Percentiles rank a stretch among this genome's conserved stretches.
phyloP scores from a whole-genome alignment of 1,284 basidiomycete genomes.

The Melampsora larici-populina region DNA sequence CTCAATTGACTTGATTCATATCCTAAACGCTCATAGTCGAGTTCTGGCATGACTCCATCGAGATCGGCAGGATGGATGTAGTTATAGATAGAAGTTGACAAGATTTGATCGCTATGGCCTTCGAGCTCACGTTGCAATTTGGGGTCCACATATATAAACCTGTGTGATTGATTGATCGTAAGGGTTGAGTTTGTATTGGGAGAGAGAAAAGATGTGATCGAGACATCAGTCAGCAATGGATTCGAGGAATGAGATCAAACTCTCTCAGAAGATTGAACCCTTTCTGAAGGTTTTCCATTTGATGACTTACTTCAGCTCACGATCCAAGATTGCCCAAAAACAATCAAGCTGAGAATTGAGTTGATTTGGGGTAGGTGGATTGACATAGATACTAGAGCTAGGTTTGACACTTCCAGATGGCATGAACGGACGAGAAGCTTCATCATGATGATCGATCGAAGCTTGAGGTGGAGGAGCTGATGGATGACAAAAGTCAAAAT shows the following conservation, averaged over 20 bases:
- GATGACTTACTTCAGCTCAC: conserved; percentile 18
- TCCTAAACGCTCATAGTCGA: not conserved
- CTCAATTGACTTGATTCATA: no score
- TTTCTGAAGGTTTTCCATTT: not conserved
- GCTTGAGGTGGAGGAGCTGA: not conserved
- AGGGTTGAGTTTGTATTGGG: not conserved
- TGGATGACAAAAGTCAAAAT: no score
- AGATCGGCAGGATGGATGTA: conserved; percentile 29
- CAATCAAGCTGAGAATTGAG: not conserved
- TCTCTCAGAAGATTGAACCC: no score
- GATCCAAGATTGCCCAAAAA: conserved; percentile 33
- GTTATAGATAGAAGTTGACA: not conserved
- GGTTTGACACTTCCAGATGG: conserved; percentile 6
- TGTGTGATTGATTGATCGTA: not conserved
- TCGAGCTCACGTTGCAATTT: not conserved
- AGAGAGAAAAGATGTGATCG: not conserved
- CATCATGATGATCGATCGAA: conserved; percentile 6
- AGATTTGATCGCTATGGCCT: not conserved
- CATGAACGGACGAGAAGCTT: not conserved
- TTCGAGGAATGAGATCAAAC: no score
- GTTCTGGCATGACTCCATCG: conserved; percentile 1
- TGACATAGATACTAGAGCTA: not conserved
- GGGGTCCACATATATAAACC: conserved; percentile 24
- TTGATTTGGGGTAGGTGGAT: conserved; percentile 2
- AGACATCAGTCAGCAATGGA: not conserved